These are phyloP conservation scores for Pleurotus ostreatus DNA, from an alignment of 768 basidiomycete species.

Conservation along the genomic window DNA sequence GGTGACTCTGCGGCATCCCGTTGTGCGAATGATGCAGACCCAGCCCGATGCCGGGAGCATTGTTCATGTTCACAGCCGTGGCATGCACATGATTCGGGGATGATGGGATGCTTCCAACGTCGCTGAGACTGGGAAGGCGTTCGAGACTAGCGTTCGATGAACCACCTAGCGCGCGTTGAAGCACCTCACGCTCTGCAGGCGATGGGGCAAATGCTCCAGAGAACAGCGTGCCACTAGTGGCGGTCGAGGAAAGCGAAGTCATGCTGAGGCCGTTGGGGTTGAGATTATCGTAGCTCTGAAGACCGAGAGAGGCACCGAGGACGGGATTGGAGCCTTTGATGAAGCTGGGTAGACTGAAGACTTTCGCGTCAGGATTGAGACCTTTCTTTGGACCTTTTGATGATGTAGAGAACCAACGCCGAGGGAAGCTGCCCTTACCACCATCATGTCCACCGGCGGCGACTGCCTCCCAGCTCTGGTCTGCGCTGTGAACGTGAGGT, in stretches of 20 bases:
- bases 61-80: constrained; percentile 17
- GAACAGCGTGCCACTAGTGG: constrained; percentile 48
- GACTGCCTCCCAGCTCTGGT: constrained; percentile 10
- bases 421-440: background rate
- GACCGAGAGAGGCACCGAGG: constrained; percentile 12
- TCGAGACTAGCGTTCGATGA: constrained; percentile 75
- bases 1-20: background rate
- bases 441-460: background rate
- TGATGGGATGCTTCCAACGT: constrained; percentile 70
- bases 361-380: constrained; percentile 85
- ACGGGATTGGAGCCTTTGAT: constrained; percentile 14
- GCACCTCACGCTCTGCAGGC: constrained; percentile 80
- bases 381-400: constrained; percentile 53
- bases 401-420: constrained; percentile 21
- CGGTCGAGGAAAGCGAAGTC: constrained; percentile 29
- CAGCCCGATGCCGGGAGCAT: background rate
- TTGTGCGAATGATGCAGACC: background rate
- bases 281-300: constrained; percentile 43
- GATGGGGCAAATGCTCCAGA: constrained; percentile 82
- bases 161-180: constrained; percentile 74
- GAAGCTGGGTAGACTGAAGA: constrained; percentile 55
- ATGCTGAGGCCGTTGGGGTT: constrained; percentile 56
- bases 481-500: constrained; percentile 11
- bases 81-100: constrained; percentile 56
- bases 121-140: constrained; percentile 72